Base-by-base conservation (phyloP, 306 rosid species). In the Calophaca sinica region DNA sequence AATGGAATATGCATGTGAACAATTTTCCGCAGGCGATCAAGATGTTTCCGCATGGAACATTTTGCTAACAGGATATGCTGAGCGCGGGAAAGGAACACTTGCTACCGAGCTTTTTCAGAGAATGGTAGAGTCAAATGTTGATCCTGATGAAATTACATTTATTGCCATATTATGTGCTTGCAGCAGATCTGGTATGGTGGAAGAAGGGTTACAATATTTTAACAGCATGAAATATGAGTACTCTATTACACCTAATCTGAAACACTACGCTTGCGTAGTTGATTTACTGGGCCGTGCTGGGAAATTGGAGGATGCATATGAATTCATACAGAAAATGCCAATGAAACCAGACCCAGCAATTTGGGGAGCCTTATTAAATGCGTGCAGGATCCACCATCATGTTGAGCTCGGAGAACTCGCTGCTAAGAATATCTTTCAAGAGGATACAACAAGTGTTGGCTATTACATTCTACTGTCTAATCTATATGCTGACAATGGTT, bases 291-390 rank as follows among this genome's bases (percentile, higher is more conserved):
- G 98, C 12, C 94, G 93, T 35, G 87, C 89, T 35, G 96, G 97
- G 54, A 77, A 48, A 35, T 80, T 94, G 76, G 88, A 87, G 31
- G 88, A 83, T 13, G 97, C 94, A 51, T 80, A 86, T 46, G 91
- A 75, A 51, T 89, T 91, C 77, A 88, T 94, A 80, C 82, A 81
- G 77, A 84, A 85, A 50, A 91, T 91, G 87, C 89, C 98, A 35
- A 74, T 91, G 41, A 78, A 77, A 76, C 94, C 94, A 38, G 98
- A 91, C 62, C 80, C 94, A 7, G 91, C 97, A 67, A 82, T 94
- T 79, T 94, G 98, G 96, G 98, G 97, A 68, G 98, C 96, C 66
- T 84, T 94, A 63, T 68, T 94, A 74, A 94, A 91, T 72, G 94
- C 94, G 4, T 94, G 97, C 72, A 83, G 90, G 88, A 85, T 91